A percentile compares a stretch with the other conserved stretches of the same genome.
These are phyloP conservation scores for Euphorbia peplus DNA, from an alignment of 345 rosid genomes.

Conservation along the genomic window DNA sequence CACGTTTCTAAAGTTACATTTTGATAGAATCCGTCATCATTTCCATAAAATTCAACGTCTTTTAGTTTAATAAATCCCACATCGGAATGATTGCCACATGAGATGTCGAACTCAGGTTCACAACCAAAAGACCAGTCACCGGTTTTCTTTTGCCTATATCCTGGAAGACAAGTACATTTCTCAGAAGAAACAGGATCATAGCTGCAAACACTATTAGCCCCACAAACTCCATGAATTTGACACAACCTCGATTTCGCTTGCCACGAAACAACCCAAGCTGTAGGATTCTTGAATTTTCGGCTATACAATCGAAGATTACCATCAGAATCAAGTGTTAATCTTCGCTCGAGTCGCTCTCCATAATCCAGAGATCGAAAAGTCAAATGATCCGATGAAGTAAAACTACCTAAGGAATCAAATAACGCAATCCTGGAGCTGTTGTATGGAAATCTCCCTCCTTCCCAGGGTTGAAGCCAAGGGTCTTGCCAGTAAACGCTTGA, in stretches of 20 bases:
- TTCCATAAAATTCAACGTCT: constrained; percentile 14
- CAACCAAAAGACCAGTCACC: constrained; percentile 37
- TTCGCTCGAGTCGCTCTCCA: constrained; percentile 22
- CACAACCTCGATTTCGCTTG: constrained; percentile 19
- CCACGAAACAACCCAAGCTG: constrained; percentile 33
- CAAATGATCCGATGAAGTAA: constrained; percentile 22
- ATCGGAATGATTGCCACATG: constrained; percentile 1
- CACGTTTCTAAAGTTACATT: constrained; percentile 6
- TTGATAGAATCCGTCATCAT: constrained; percentile 3
- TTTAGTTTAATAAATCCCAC: constrained; percentile 17
- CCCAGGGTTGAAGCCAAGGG: constrained; percentile 12
- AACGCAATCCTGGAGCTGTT: constrained; percentile 31
- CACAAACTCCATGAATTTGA: constrained; percentile 33
- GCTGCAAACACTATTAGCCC: constrained; percentile 31
- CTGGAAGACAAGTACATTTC: constrained; percentile 38
- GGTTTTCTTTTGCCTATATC: constrained; percentile 15
- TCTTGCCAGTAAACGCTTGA: constrained; percentile 19
- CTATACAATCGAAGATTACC: constrained; percentile 40
- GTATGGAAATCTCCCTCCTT: constrained; percentile 12
- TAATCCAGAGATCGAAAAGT: constrained; percentile 25
- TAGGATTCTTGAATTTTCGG: background rate
- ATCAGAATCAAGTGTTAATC: constrained; percentile 38
- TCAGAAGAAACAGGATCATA: constrained; percentile 16
- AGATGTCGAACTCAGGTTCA: constrained; percentile 20
- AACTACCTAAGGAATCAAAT: constrained; percentile 25